Base-by-base conservation (phyloP, 345 rosid species). In the Salix udensis region DNA sequence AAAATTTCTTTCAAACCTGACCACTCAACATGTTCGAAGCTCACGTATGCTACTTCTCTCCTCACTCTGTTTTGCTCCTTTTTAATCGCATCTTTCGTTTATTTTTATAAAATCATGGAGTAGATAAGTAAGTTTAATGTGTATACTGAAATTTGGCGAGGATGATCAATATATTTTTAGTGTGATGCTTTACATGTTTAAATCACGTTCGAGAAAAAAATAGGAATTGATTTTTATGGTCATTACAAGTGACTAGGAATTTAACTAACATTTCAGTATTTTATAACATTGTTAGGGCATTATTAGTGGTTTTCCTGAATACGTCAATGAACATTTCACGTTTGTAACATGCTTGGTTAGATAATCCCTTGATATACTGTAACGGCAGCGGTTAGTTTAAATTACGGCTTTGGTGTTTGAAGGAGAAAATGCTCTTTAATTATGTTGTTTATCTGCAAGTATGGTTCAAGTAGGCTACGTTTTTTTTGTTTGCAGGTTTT, bases 1-100 rank as follows among this genome's bases (percentile, higher is more conserved):
- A 73, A 74, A 23, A 48, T 42, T 19, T 23, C 9, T n/a, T 62
- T 66, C 11, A 16, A 39, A 24, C 40, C 36, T 64, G 34, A 67
- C 34, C 60, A 74, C 82, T 75, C 89, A 79, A 84, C 86, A 94
- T 94, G 98, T 94, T 94, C 74, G 97, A 94, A 88, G 94, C 94
- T 81, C 97, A 94, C 82, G 98, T 94, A 85, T 81, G 90, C 39
- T 71, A 26, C 73, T 58, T 74, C 26, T 46, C 30, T 39, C 46
- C 65, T 58, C 31, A 10, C 23, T 55, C 46, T 18, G 13, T 24
- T 48, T 19, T 40, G 53, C 15, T 36, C 26, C 28, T 24, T 13
- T 14, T 26, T 71, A 6, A 46, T 46, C 18, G 6, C 18, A 46
- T n/a, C 11, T 18, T 39, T 62, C 16, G 7, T n/a, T 12, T 66